Base-by-base conservation (phyloP, 371 early-diverging fungal species). In the Saksenaea vasiformis region DNA sequence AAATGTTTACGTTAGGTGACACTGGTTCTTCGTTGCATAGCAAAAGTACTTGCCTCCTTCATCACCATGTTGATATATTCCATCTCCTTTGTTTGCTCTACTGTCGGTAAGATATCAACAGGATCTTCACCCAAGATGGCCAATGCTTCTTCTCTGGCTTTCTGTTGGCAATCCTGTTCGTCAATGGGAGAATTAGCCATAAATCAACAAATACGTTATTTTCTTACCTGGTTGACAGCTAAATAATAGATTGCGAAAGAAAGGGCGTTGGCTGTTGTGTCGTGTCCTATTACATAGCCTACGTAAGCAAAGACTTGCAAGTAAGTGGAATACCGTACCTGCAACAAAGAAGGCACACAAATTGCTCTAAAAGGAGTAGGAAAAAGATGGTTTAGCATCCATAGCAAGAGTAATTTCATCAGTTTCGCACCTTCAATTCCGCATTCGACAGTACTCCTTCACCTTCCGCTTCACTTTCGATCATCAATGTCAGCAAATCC, bases 401-500 rank as follows among this genome's bases (percentile, higher is more conserved):
- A 24, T 36, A 19, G 22, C 10, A n/a, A 10, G 8, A 15, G 51
- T 14, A n/a, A 63, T 70, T 67, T 70, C 58, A 1, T 61, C 60
- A n/a, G 61, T 56, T 35, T 68, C 60, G 60, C 78, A 73, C 80
- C 71, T 58, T 69, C 36, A 75, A 37, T 27, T 83, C 83, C 51
- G 76, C 80, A 47, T 75, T 65, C 3, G 79, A 53, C 47, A 78
- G 24, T 15, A 56, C 63, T 10, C 60, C 71, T 26, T 62, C 77
- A 10, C 71, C 72, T 24, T 63, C 47, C 43, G 68, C 63, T 44
- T 74, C 77, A 53, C 74, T 68, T 63, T 84, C 80, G 43, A 85
- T 73, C 84, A 87, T 79, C 65, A 87, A 61, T 1, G 86, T 78
- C 38, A 85, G 69, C 56, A 85, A 60, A 37, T 85, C 86, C 11